phyloP scores from a whole-genome alignment of 2,329 filamentous ascomycete genomes.

The Hypoxylon sp. region DNA sequence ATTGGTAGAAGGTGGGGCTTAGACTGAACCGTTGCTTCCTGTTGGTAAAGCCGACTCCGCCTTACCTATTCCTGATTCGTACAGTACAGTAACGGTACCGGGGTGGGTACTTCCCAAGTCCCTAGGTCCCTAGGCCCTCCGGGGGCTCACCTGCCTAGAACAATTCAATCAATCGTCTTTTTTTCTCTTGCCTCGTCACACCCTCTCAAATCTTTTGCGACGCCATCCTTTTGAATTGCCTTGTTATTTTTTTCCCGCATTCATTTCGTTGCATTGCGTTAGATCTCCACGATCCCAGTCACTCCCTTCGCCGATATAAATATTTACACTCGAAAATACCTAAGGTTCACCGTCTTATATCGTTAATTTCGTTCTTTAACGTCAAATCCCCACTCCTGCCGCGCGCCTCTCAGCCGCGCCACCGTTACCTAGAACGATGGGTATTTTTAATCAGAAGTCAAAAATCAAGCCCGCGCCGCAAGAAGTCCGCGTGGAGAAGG shows the following conservation, averaged over 20 bases:
- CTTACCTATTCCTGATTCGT: conserved; percentile 31
- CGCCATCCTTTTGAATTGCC: conserved; percentile 17
- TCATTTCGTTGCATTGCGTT: conserved; percentile 30
- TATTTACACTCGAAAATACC: conserved; percentile 6
- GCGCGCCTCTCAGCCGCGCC: conserved; percentile 23
- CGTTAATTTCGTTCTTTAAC: conserved; percentile 7
- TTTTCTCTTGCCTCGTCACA: conserved; percentile 33
- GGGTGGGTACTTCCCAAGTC: conserved; percentile 9
- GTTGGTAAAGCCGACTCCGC: conserved; percentile 32
- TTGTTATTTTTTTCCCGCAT: conserved; percentile 9
- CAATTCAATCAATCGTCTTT: conserved; percentile 31
- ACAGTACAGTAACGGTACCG: conserved; percentile 3
- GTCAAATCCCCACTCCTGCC: conserved; percentile 10
- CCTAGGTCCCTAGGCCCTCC: not conserved
- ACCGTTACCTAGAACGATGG: conserved; percentile 53
- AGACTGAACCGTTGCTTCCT: conserved; percentile 4
- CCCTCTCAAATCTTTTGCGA: conserved; percentile 15
- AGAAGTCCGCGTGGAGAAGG: conserved; percentile 67
- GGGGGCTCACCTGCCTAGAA: conserved; percentile 19
- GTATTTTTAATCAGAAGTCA: conserved; percentile 60
- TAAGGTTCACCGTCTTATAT: conserved; percentile 5
- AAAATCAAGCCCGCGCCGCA: conserved; percentile 68
- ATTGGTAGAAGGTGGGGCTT: conserved; percentile 17
- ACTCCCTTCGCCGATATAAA: not conserved
- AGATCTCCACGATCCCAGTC: conserved; percentile 10